Conservation (phyloP, 2,329 filamentous ascomycete genomes). For the Fusarium annulatum region DNA sequence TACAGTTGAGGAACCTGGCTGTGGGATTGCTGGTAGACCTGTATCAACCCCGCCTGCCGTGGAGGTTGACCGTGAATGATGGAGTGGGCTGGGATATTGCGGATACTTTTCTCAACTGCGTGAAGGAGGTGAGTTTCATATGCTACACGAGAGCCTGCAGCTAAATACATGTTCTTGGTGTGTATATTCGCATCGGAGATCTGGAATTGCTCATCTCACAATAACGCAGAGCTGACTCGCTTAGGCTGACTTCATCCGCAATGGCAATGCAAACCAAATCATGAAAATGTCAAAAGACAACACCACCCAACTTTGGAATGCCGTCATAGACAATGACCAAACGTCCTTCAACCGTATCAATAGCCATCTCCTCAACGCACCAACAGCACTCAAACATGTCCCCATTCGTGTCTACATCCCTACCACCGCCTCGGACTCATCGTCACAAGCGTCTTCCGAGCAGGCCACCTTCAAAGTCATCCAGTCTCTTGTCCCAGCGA, state of each 20-base stretch:
- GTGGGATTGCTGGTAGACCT: slow-evolving; percentile 66
- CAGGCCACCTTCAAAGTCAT: slow-evolving; percentile 74
- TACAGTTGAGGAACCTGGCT: slow-evolving; percentile 65
- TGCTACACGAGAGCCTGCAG: too few relatives aligned
- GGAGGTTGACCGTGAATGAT: slow-evolving; percentile 65
- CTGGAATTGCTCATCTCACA: not conserved
- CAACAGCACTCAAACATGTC: slow-evolving; percentile 81
- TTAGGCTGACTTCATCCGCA: slow-evolving; percentile 85
- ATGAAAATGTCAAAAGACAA: slow-evolving; percentile 89
- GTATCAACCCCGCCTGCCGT: slow-evolving; percentile 65
- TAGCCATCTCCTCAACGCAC: slow-evolving; percentile 78
- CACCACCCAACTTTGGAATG: slow-evolving; percentile 83
- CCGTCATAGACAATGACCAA: slow-evolving; percentile 82
- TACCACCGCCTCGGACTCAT: slow-evolving; percentile 54
- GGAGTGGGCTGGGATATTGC: slow-evolving; percentile 69
- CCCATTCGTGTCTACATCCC: slow-evolving; percentile 90
- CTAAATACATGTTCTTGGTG: not conserved
- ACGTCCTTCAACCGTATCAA: slow-evolving; percentile 78
- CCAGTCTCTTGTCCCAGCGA: slow-evolving; percentile 76
- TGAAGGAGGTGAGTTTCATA: slow-evolving; percentile 64
- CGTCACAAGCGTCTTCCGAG: slow-evolving; percentile 45
- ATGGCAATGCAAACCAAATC: slow-evolving; percentile 88
- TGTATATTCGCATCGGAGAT: not conserved
- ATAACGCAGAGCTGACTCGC: slow-evolving; percentile 7
- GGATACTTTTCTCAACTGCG: slow-evolving; percentile 72